Conservation (phyloP, 768 basidiomycete species). For the Sporobolomyces roseus region DNA sequence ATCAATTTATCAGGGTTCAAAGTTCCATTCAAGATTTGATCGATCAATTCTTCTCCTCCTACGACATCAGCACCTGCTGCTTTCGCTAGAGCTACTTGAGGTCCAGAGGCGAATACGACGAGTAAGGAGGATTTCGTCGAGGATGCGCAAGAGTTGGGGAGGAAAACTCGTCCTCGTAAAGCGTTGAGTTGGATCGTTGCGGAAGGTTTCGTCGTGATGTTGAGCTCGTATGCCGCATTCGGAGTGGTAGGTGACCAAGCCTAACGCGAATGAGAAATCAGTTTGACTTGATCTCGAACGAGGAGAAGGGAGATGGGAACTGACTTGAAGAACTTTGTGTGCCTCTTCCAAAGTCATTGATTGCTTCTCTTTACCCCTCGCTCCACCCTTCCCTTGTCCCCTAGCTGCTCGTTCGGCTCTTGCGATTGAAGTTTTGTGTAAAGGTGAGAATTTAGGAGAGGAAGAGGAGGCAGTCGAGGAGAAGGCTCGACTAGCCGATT, state of each 20-base stretch:
- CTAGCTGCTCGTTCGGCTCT: conserved; percentile 23
- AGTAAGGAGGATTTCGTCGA: conserved; percentile 53
- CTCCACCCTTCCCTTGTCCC: conserved; percentile 16
- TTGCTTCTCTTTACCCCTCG: conserved; percentile 42
- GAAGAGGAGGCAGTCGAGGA: conserved; percentile 9
- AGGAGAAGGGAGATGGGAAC: not conserved
- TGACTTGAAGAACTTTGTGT: conserved; percentile 39
- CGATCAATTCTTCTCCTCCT: conserved; percentile 73
- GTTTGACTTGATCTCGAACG: no score
- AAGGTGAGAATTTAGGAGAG: conserved; percentile 31
- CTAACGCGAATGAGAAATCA: not conserved
- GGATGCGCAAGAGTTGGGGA: conserved; percentile 56
- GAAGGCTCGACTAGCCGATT: not conserved
- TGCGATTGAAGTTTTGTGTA: conserved; percentile 35
- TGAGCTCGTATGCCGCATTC: conserved; percentile 71
- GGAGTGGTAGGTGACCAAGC: conserved; percentile 55
- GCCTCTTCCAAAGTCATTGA: conserved; percentile 34
- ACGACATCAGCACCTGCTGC: conserved; percentile 80
- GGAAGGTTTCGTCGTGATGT: conserved; percentile 63
- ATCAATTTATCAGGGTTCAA: conserved; percentile 78
- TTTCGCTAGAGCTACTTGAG: conserved; percentile 65
- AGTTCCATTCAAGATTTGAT: conserved; percentile 67
- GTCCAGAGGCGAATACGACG: conserved; percentile 90
- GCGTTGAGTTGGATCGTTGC: conserved; percentile 68
- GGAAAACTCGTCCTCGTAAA: conserved; percentile 80